These are phyloP conservation scores for Penicillium roqueforti DNA, from an alignment of 495 filamentous ascomycete genomes.

Conservation along the genomic window DNA sequence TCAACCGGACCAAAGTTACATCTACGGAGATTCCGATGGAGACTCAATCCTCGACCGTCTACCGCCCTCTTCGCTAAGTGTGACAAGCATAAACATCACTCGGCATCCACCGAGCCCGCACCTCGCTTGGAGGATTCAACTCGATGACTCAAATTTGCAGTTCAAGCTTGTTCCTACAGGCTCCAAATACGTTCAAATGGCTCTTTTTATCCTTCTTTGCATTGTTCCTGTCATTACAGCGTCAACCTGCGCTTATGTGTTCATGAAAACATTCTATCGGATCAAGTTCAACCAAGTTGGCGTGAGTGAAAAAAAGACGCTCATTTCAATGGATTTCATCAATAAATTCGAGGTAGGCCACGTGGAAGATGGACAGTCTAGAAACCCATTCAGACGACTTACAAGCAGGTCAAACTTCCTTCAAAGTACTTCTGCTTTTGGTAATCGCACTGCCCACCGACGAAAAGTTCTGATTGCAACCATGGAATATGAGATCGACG, in stretches of 20 bases:
- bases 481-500: conserved; percentile 72
- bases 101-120: conserved; percentile 50
- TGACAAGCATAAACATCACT: conserved; percentile 59
- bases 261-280: conserved; percentile 63
- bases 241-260: conserved; percentile 50
- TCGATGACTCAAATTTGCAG: conserved; percentile 53
- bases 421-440: conserved; percentile 44
- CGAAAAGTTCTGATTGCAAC: conserved; percentile 62
- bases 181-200: conserved; percentile 53
- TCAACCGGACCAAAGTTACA: conserved; percentile 54
- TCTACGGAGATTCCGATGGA: conserved; percentile 59
- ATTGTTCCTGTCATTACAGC: conserved; percentile 52
- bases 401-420: conserved; percentile 44
- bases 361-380: conserved; percentile 20
- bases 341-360: conserved; percentile 24
- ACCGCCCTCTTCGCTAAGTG: conserved; percentile 55
- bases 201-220: conserved; percentile 54
- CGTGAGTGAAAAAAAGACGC: conserved; percentile 46
- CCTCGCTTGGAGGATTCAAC: conserved; percentile 52
- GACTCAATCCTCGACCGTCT: conserved; percentile 61
- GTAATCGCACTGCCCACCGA: conserved; percentile 39
- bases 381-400: conserved; percentile 30
- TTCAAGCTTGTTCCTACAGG: conserved; percentile 54
- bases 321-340: conserved; percentile 36
- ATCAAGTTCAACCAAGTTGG: conserved; percentile 69